phyloP scores from a whole-genome alignment of 78 protist genomes.

The Dictyostelium firmibasis region DNA sequence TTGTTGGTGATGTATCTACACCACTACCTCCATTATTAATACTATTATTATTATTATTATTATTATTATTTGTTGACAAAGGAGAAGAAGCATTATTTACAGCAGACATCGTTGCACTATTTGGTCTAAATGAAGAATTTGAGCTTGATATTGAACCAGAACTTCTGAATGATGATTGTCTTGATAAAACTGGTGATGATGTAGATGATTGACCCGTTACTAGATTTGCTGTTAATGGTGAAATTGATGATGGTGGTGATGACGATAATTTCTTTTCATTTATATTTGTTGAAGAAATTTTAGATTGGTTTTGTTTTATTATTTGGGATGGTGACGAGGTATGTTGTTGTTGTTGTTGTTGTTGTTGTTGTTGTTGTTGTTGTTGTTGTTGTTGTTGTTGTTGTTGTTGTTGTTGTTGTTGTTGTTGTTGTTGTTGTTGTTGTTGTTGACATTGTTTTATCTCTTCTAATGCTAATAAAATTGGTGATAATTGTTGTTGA shows the following conservation, averaged over 20 bases:
- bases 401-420: not conserved
- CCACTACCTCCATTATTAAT: not conserved
- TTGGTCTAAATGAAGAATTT: not conserved
- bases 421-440: not conserved
- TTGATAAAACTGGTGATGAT: not conserved
- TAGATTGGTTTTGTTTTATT: not conserved
- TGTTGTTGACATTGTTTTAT: not conserved
- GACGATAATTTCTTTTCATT: not conserved
- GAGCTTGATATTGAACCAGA: not conserved
- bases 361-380: not conserved
- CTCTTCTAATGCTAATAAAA: slow-evolving; percentile 15
- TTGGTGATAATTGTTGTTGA: slow-evolving; percentile 15
- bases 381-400: not conserved
- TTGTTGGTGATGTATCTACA: not conserved
- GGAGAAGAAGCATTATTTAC: not conserved
- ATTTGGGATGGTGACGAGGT: not conserved
- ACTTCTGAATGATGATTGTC: not conserved
- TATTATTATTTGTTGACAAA: not conserved
- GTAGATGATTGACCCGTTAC: no score
- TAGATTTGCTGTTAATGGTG: not conserved
- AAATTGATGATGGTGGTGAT: not conserved
- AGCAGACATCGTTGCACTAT: slow-evolving; percentile 19
- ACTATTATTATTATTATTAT: not conserved
- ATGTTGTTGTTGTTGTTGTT: not conserved
- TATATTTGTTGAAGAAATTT: not conserved